Evolutionary conservation across 2,329 filamentous ascomycete genomes (phyloP).

Genomic region (Bipolaris bicolor): DNA sequence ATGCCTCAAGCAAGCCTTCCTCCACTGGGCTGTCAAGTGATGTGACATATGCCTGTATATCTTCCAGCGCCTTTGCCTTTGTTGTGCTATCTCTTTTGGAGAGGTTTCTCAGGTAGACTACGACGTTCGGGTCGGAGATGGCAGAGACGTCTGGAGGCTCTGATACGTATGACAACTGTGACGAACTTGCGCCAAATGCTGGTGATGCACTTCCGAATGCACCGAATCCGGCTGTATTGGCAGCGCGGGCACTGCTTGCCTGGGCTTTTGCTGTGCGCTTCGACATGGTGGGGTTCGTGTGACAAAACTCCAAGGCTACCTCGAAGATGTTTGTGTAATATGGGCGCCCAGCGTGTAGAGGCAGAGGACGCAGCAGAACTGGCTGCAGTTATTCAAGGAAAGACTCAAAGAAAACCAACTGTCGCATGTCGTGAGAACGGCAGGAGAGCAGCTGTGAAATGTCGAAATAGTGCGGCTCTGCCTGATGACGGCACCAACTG

Average conservation of each 20-base stretch:
- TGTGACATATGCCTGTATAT: constrained; percentile 72
- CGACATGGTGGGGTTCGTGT: constrained; percentile 54
- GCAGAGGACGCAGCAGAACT: neutral
- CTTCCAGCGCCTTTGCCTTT: constrained; percentile 87
- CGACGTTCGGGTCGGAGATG: constrained; percentile 79
- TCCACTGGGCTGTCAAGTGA: constrained; percentile 69
- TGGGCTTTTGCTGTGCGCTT: constrained; percentile 67
- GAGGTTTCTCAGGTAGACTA: constrained; percentile 91
- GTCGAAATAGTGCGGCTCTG: constrained; percentile 23
- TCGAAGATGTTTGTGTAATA: neutral
- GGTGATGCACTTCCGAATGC: constrained; percentile 49
- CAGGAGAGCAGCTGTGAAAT: neutral
- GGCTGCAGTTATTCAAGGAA: constrained; percentile 1
- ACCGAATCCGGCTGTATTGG: constrained; percentile 51
- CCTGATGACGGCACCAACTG: constrained; percentile 29
- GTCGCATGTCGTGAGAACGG: constrained; percentile 1
- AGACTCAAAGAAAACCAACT: constrained; percentile 5
- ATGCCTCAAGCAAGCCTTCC: constrained; percentile 83
- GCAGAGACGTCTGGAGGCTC: constrained; percentile 81
- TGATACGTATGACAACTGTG: constrained; percentile 81
- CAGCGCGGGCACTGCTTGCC: constrained; percentile 67
- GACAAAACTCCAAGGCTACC: neutral
- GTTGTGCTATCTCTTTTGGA: constrained; percentile 93
- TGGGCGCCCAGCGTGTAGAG: neutral
- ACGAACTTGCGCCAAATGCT: constrained; percentile 58